Conservation (phyloP, 495 filamentous ascomycete species). For the Daldinia vernicosa region DNA sequence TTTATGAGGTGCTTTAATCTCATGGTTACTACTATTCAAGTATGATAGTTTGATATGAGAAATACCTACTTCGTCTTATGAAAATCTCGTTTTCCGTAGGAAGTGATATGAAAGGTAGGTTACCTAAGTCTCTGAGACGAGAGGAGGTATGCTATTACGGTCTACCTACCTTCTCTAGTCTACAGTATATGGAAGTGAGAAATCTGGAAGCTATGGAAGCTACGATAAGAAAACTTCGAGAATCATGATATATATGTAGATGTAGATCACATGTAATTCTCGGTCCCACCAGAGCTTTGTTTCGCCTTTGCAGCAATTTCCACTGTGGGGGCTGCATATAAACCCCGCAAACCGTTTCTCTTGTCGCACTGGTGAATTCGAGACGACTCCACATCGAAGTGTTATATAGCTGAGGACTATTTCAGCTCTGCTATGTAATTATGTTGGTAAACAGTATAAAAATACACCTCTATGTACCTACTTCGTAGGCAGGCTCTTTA, state of each 20-base stretch:
- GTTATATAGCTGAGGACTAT: not conserved
- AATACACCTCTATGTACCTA: not conserved
- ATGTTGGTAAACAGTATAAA: not conserved
- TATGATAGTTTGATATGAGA: constrained; percentile 5
- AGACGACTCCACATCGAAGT: constrained; percentile 1
- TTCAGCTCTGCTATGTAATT: not conserved
- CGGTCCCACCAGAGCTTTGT: not conserved
- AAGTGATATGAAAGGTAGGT: not conserved
- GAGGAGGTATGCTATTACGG: too few relatives aligned
- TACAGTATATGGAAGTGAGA: too few relatives aligned
- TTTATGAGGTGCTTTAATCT: constrained; percentile 1
- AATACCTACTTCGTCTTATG: not conserved
- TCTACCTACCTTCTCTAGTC: too few relatives aligned
- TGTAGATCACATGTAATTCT: not conserved
- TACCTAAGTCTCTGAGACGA: too few relatives aligned
- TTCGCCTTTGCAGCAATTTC: constrained; percentile 10
- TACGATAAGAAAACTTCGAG: not conserved
- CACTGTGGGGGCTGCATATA: constrained; percentile 20
- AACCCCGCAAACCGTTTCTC: constrained; percentile 1
- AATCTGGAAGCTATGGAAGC: not conserved
- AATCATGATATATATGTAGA: not conserved
- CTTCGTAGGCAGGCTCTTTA: too few relatives aligned
- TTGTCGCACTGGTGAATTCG: not conserved
- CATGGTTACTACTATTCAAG: not conserved
- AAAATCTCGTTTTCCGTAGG: not conserved